Evolutionary conservation across 305 asterid genomes (phyloP), one percentile per base, ranked within the genome.

Genomic region (Fraxinus sp.): DNA sequence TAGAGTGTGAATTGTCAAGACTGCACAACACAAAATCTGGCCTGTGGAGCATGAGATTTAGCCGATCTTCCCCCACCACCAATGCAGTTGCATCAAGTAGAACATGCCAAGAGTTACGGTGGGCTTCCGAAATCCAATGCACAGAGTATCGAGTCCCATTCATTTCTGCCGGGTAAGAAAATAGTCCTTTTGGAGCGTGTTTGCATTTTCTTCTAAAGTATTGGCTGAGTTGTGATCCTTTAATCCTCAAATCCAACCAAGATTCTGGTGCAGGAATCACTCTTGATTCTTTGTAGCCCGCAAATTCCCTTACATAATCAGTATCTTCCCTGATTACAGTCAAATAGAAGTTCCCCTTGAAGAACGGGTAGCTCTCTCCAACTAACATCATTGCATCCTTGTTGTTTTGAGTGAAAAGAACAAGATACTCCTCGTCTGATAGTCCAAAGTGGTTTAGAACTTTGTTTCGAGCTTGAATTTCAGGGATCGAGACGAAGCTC

Each of bases 51-150:
- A 93, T 91, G 4, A 93, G 89, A 87, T 91, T 91, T 30, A 91
- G 86, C 83, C 80, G 86, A 76, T 91, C 91, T 83, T 90, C 90
- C 3, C 94, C 95, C 16, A 88, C 91, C 11, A 87, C 92, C 49
- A 90, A 62, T 0, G 88, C 88, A 0, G 95, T 93, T 10, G 95
- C 92, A 76, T 93, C 95, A 7, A 91, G 89, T 83, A 93, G 88
- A 36, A 91, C 93, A 64, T 93, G 95, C 97, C 97, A 93, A 5
- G 95, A 91, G 78, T 89, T 91, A 5, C 97, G 83, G 44, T 93
- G 97, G 9, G 95, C 95, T 84, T 93, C 97, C 0, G 95, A 93
- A 33, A 91, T 88, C 97, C 97, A 93, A 81, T 93, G 97, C 95
- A 89, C 85, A 1, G 97, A 89, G 78, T 91, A 85, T 20, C 88